Conservation (phyloP, 1,284 basidiomycete species). For the Anthracocystis setariae region DNA sequence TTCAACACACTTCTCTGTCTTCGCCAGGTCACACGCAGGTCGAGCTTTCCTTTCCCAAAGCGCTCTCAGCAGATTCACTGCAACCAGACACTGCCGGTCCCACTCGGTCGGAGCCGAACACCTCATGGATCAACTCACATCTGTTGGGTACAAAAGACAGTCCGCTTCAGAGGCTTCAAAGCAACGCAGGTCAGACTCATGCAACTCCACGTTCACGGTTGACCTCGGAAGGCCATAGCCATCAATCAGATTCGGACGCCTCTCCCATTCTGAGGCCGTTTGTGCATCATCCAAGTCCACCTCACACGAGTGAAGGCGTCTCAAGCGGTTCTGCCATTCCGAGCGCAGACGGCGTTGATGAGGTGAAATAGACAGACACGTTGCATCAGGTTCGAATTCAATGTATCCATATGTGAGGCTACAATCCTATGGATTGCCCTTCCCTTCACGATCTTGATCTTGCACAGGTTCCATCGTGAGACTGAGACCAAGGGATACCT, state of each 20-base stretch:
- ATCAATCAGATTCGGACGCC: slow-evolving; percentile 24
- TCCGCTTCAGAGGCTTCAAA: slow-evolving; percentile 38
- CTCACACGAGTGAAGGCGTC: slow-evolving; percentile 15
- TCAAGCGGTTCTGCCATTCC: slow-evolving; percentile 7
- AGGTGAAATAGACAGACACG: slow-evolving; percentile 9
- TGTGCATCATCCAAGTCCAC: slow-evolving; percentile 18
- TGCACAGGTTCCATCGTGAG: too few relatives aligned
- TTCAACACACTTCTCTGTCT: neutral
- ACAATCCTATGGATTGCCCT: too few relatives aligned
- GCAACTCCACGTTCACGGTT: slow-evolving; percentile 11
- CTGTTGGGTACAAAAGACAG: slow-evolving; percentile 28
- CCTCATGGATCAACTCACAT: slow-evolving; percentile 15
- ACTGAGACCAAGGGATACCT: too few relatives aligned
- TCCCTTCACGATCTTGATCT: too few relatives aligned
- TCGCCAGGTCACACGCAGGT: neutral
- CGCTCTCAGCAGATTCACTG: slow-evolving; percentile 5
- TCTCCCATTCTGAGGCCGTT: slow-evolving; percentile 48
- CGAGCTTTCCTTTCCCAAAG: slow-evolving; percentile 1
- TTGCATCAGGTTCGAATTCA: slow-evolving; percentile 1
- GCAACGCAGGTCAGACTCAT: slow-evolving; percentile 15
- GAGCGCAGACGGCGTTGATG: slow-evolving; percentile 9
- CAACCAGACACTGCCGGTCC: neutral
- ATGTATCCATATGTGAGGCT: neutral
- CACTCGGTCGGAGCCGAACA: neutral
- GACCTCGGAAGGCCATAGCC: slow-evolving; percentile 26